Conservation (phyloP, 768 basidiomycete species). For the Wakefieldia striispora region DNA sequence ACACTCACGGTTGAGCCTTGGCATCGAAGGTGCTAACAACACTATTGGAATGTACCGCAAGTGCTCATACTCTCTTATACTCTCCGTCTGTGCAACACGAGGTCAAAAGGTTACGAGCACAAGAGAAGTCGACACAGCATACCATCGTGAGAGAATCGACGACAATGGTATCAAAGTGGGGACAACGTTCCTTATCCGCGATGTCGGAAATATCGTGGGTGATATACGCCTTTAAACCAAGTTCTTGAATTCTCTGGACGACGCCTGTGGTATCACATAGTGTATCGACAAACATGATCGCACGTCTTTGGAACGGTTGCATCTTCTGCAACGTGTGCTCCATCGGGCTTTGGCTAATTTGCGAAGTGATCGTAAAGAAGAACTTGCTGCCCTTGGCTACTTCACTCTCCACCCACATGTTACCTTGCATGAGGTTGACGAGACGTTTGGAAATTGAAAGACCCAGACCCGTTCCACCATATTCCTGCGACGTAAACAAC, state of each 20-base stretch:
- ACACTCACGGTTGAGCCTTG: constrained; percentile 68
- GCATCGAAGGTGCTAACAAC: constrained; percentile 76
- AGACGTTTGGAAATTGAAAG: constrained; percentile 97
- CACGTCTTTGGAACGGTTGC: constrained; percentile 81
- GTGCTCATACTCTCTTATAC: constrained; percentile 88
- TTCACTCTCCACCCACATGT: constrained; percentile 98
- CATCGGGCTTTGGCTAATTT: constrained; percentile 71
- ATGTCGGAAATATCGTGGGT: constrained; percentile 81
- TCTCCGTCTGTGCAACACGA: constrained; percentile 65
- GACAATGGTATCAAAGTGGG: constrained; percentile 92
- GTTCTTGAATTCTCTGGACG: constrained; percentile 69
- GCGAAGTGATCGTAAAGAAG: constrained; percentile 94
- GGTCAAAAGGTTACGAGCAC: constrained; percentile 8
- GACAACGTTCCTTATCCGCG: constrained; percentile 74
- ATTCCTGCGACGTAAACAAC: constrained; percentile 57
- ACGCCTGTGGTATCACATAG: constrained; percentile 73
- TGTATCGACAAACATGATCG: constrained; percentile 91
- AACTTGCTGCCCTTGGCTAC: constrained; percentile 91
- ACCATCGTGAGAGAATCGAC: constrained; percentile 87
- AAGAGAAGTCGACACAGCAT: constrained; percentile 33
- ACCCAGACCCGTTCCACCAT: constrained; percentile 95
- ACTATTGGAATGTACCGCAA: constrained; percentile 96
- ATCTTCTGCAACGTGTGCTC: constrained; percentile 77
- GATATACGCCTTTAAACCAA: constrained; percentile 75
- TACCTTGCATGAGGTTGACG: constrained; percentile 95